Conservation (phyloP, 768 basidiomycete genomes). For the Tricholoma terreum region DNA sequence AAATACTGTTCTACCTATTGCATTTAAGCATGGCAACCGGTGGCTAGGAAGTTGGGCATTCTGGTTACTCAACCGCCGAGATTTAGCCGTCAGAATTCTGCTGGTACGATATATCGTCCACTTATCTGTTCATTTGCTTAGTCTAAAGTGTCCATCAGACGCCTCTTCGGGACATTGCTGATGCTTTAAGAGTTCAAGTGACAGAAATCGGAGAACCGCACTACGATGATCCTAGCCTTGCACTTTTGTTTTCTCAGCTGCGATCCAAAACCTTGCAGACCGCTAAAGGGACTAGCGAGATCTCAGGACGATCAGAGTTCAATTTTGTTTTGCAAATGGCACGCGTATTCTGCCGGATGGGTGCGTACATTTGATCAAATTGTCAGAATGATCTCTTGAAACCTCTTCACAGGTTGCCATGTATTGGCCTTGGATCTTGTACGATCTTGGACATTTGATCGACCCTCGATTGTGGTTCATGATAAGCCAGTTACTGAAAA, state of each 20-base stretch:
- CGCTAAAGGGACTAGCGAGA: slow-evolving; percentile 88
- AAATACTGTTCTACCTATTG: slow-evolving; percentile 76
- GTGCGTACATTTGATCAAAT: slow-evolving; percentile 41
- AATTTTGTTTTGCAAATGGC: slow-evolving; percentile 96
- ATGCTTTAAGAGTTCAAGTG: slow-evolving; percentile 50
- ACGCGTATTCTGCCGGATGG: slow-evolving; percentile 92
- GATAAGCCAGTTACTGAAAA: slow-evolving; percentile 3
- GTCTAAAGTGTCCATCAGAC: slow-evolving; percentile 42
- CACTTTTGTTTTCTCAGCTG: slow-evolving; percentile 85
- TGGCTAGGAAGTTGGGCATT: slow-evolving; percentile 97
- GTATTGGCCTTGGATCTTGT: slow-evolving; percentile 88
- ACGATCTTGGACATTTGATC: slow-evolving; percentile 87
- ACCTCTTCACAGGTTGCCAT: slow-evolving; percentile 70
- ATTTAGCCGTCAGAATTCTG: slow-evolving; percentile 86
- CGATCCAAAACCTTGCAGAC: slow-evolving; percentile 90
- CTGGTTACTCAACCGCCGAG: slow-evolving; percentile 86
- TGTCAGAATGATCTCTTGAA: background rate
- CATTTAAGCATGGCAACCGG: slow-evolving; percentile 84
- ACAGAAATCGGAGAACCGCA: slow-evolving; percentile 77
- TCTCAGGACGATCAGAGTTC: slow-evolving; percentile 85
- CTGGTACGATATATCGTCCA: slow-evolving; percentile 53
- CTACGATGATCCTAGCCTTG: slow-evolving; percentile 93
- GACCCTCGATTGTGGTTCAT: slow-evolving; percentile 50
- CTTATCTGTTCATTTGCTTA: background rate
- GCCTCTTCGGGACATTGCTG: slow-evolving; percentile 71